Percentiles rank a stretch among this genome's conserved stretches.
Evolutionary conservation across 257 asterid genomes (phyloP).

Genomic region (Asclepias syriaca): DNA sequence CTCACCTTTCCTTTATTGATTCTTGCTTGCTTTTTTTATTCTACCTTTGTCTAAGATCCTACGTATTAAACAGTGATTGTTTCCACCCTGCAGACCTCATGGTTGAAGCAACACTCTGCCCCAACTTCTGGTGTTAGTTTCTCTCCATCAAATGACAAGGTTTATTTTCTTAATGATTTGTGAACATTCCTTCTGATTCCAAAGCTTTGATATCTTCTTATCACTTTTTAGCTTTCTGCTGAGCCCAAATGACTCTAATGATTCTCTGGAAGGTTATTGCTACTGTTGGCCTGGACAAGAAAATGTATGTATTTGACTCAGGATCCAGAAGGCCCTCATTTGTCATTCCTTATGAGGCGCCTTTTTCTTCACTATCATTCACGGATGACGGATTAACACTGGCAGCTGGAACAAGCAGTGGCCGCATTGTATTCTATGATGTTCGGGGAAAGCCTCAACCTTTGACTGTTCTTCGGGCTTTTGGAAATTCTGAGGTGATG

Average conservation of each 20-base stretch:
- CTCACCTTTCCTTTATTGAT: neutral
- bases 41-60: neutral
- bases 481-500: slow-evolving; percentile 78
- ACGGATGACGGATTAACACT: slow-evolving; percentile 88
- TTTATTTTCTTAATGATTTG: slow-evolving; percentile 24
- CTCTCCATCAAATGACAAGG: slow-evolving; percentile 98
- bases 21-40: neutral
- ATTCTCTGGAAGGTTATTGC: slow-evolving; percentile 69
- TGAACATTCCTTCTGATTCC: neutral
- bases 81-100: slow-evolving; percentile 56
- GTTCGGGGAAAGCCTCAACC: slow-evolving; percentile 96
- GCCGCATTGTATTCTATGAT: slow-evolving; percentile 83
- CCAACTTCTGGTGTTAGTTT: slow-evolving; percentile 92
- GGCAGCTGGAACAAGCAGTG: slow-evolving; percentile 96
- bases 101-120: slow-evolving; percentile 97
- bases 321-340: slow-evolving; percentile 82
- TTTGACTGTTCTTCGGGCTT: slow-evolving; percentile 82
- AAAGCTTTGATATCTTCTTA: neutral
- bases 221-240: neutral
- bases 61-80: neutral
- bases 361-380: slow-evolving; percentile 87
- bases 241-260: slow-evolving; percentile 11
- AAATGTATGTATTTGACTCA: slow-evolving; percentile 79
- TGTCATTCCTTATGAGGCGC: slow-evolving; percentile 84
- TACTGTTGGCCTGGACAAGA: slow-evolving; percentile 96